Conservation (phyloP, 2,329 filamentous ascomycete genomes). For the Diaporthe helianthi region DNA sequence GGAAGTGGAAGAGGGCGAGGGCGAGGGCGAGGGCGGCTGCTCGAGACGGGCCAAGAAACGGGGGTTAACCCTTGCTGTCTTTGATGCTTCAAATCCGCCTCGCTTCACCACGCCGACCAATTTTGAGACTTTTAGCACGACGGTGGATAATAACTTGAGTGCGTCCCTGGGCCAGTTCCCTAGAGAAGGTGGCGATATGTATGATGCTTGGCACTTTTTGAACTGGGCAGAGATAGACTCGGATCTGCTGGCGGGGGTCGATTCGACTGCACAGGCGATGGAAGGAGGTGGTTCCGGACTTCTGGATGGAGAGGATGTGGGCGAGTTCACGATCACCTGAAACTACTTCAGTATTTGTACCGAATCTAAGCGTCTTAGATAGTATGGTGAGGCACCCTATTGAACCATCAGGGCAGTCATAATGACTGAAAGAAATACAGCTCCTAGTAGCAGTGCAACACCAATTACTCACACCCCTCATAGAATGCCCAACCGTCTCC, state of each 20-base stretch:
- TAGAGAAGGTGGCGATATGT: not conserved
- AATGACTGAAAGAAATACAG: not conserved
- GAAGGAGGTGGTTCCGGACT: not conserved
- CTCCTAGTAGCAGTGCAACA: not conserved
- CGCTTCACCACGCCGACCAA: not conserved
- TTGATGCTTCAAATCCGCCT: not conserved
- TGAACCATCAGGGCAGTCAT: too few relatives aligned
- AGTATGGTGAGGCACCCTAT: too few relatives aligned
- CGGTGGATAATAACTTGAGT: not conserved
- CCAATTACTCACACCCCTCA: not conserved
- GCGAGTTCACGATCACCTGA: not conserved
- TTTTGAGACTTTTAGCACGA: not conserved
- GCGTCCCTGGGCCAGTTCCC: not conserved
- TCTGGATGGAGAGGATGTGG: not conserved
- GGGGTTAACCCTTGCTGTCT: not conserved
- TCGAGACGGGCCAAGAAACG: not conserved
- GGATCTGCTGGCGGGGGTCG: not conserved
- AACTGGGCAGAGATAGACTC: constrained; percentile 7
- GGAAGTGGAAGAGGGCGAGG: not conserved
- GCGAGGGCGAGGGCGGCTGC: not conserved
- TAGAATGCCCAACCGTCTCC: not conserved
- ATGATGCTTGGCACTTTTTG: constrained; percentile 4
- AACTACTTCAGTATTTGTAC: too few relatives aligned
- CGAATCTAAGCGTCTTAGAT: too few relatives aligned
- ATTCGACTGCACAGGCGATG: not conserved